These are phyloP conservation scores for Aspergillus biplanus DNA, from an alignment of 495 filamentous ascomycete species.

Conservation along the genomic window DNA sequence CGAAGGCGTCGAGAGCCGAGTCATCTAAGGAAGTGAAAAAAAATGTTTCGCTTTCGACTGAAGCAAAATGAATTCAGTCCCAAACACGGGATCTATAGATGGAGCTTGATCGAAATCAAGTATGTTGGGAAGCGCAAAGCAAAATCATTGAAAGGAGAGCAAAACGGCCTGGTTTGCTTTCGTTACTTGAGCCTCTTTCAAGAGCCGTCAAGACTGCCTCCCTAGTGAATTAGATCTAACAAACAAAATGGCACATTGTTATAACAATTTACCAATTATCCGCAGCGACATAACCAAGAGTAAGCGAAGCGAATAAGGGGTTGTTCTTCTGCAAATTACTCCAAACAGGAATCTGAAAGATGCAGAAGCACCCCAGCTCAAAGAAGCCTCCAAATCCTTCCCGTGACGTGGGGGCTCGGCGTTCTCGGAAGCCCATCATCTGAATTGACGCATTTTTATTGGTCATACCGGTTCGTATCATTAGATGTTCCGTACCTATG, in stretches of 20 bases:
- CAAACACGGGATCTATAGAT: too few species aligned
- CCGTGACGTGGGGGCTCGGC: conserved; percentile 41
- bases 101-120: background rate
- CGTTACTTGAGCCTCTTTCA: conserved; percentile 11
- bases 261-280: conserved; percentile 21
- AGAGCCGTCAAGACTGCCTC: conserved; percentile 32
- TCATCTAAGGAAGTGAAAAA: conserved; percentile 7
- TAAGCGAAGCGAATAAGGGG: conserved; percentile 15
- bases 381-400: conserved; percentile 19
- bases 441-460: conserved; percentile 34
- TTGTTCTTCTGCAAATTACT: conserved; percentile 7
- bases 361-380: conserved; percentile 3
- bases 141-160: conserved; percentile 18
- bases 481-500: conserved; percentile 21
- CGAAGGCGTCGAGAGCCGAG: conserved; percentile 3
- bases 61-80: background rate
- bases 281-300: conserved; percentile 8
- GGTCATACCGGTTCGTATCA: conserved; percentile 31
- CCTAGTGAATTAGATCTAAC: conserved; percentile 28
- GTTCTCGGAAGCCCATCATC: conserved; percentile 38
- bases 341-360: background rate
- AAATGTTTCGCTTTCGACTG: background rate
- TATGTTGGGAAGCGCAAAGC: background rate
- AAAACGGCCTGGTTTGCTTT: conserved; percentile 10
- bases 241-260: conserved; percentile 32